Percentiles rank a stretch among this genome's conserved stretches.
phyloP scores from a whole-genome alignment of 352 stramenopile genomes.

The Phytopythium litorale region DNA sequence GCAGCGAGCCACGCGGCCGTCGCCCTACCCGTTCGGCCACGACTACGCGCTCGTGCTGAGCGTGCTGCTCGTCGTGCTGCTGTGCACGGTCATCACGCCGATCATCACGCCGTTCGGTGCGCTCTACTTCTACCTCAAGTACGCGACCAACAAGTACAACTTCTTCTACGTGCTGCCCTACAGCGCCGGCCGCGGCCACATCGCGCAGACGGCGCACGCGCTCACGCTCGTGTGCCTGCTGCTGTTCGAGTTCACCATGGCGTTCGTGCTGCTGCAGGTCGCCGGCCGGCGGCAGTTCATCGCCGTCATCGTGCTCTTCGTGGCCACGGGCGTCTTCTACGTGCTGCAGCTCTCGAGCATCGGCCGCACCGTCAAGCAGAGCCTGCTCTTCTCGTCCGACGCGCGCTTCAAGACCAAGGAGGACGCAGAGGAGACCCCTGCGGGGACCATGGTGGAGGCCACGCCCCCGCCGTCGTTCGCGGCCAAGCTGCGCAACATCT shows the following conservation, averaged over 20 bases:
- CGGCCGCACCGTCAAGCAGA: constrained; percentile 6
- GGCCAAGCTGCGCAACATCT: constrained; percentile 23
- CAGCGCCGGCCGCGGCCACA: constrained; percentile 58
- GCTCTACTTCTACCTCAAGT: constrained; percentile 82
- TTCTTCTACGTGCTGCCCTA: constrained; percentile 75
- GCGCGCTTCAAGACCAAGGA: constrained; percentile 3
- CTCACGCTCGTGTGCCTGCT: constrained; percentile 67
- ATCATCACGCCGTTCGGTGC: constrained; percentile 76
- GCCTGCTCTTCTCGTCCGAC: not conserved
- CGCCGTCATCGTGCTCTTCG: constrained; percentile 56
- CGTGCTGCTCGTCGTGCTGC: constrained; percentile 67
- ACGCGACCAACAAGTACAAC: constrained; percentile 74
- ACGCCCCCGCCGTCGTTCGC: constrained; percentile 1
- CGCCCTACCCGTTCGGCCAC: constrained; percentile 65
- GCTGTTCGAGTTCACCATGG: constrained; percentile 68
- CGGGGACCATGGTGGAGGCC: not conserved
- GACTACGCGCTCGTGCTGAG: constrained; percentile 81
- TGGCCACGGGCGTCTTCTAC: constrained; percentile 37
- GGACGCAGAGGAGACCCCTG: not conserved
- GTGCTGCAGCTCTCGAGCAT: constrained; percentile 40
- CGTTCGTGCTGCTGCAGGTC: constrained; percentile 72
- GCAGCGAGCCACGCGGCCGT: constrained; percentile 41
- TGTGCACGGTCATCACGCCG: constrained; percentile 74
- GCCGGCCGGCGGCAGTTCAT: constrained; percentile 45
- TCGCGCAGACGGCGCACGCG: constrained; percentile 55